Evolutionary conservation across 257 asterid genomes (phyloP).

Genomic region (Orobanche coerulescens): DNA sequence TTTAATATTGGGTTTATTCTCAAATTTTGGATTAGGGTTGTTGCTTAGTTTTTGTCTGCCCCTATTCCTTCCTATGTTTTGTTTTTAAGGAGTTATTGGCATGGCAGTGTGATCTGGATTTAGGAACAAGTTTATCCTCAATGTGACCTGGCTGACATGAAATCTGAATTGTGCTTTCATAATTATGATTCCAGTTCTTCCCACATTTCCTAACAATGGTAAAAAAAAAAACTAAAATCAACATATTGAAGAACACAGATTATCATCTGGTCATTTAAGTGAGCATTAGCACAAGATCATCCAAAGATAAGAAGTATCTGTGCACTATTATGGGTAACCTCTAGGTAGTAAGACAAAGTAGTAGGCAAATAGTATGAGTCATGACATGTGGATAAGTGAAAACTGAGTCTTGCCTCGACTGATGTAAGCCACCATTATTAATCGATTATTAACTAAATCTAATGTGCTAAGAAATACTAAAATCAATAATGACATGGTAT

Average conservation of each 20-base stretch:
- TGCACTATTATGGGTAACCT: slow-evolving; percentile 7
- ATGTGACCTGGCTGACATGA: not conserved
- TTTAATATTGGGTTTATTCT: too few relatives aligned
- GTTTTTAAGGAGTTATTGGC: not conserved
- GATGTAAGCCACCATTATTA: not conserved
- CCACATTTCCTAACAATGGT: not conserved
- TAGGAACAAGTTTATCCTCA: not conserved
- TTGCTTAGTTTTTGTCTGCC: too few relatives aligned
- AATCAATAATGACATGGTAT: not conserved
- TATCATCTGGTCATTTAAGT: not conserved
- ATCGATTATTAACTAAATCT: not conserved
- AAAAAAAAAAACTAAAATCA: not conserved
- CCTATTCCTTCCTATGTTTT: too few relatives aligned
- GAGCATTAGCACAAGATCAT: slow-evolving; percentile 6
- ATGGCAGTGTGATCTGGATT: slow-evolving; percentile 1
- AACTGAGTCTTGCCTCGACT: not conserved
- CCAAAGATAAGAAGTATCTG: not conserved
- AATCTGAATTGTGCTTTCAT: not conserved
- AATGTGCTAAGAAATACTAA: not conserved
- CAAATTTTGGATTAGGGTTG: too few relatives aligned
- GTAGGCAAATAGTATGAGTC: not conserved
- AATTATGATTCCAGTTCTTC: not conserved
- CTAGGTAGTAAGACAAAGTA: not conserved
- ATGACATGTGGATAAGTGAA: slow-evolving; percentile 2
- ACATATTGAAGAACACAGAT: not conserved